phyloP scores from a whole-genome alignment of 2,329 filamentous ascomycete species.

The Chrysoporthe deuterocubensis region DNA sequence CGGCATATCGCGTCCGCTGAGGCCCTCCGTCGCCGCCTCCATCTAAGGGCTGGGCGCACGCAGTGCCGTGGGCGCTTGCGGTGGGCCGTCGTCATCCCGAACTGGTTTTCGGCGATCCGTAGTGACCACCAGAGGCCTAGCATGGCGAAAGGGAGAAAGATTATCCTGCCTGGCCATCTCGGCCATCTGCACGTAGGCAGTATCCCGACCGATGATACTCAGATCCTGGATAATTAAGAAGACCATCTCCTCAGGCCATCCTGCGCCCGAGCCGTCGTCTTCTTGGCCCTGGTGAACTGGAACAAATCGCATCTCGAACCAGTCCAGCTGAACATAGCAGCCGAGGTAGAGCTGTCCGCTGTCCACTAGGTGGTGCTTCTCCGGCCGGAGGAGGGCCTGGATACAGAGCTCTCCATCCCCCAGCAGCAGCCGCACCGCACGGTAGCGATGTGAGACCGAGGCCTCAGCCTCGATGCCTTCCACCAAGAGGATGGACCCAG shows the following conservation, averaged over 20 bases:
- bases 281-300: conserved; percentile 28
- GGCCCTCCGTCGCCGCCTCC: neutral
- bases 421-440: conserved; percentile 52
- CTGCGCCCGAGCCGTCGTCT: conserved; percentile 2
- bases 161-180: neutral
- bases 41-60: neutral
- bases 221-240: conserved; percentile 53
- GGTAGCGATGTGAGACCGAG: conserved; percentile 40
- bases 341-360: conserved; percentile 50
- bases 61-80: neutral
- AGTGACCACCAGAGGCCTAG: neutral
- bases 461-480: conserved; percentile 33
- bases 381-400: conserved; percentile 53
- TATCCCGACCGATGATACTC: conserved; percentile 53
- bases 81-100: neutral
- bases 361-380: conserved; percentile 54
- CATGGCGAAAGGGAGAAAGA: neutral
- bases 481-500: conserved; percentile 55
- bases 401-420: conserved; percentile 59
- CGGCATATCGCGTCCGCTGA: neutral
- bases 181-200: conserved; percentile 40
- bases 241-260: conserved; percentile 39
- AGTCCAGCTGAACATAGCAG: conserved; percentile 52
- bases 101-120: too few relatives aligned
- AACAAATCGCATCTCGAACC: conserved; percentile 41